Conservation (phyloP, 345 rosid genomes). For the Eucalyptus curtisii region DNA sequence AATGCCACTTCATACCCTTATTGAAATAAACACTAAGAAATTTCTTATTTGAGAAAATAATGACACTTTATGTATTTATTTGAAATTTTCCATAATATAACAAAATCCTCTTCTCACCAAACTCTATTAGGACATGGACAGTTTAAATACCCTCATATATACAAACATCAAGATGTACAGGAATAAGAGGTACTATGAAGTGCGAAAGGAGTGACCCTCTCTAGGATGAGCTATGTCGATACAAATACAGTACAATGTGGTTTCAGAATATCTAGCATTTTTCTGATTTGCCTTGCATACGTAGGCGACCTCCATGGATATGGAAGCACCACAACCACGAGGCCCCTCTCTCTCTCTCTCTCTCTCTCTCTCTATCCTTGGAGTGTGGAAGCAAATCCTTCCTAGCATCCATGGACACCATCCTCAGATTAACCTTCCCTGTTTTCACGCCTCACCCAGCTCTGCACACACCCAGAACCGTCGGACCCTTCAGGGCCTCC, state of each 20-base stretch:
- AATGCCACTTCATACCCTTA: no score
- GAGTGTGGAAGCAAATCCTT: background rate
- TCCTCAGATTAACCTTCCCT: constrained; percentile 30
- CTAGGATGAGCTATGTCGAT: background rate
- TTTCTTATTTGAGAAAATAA: accelerated
- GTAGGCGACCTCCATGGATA: background rate
- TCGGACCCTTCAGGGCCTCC: constrained; percentile 27
- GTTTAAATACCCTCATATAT: background rate
- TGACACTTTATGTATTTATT: accelerated
- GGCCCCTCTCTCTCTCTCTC: no score
- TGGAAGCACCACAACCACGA: background rate
- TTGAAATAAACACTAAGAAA: accelerated
- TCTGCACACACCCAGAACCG: constrained; percentile 1
- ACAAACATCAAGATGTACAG: background rate
- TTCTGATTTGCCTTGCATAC: background rate
- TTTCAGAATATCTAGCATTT: background rate
- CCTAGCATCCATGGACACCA: constrained; percentile 35
- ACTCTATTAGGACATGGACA: background rate
- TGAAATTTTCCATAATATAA: background rate
- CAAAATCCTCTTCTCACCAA: background rate
- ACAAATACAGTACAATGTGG: background rate
- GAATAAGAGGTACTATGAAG: background rate
- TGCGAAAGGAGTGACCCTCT: background rate
- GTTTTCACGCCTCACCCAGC: constrained; percentile 12
- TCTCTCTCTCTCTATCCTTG: background rate